These are phyloP conservation scores for Ogataea polymorpha DNA, from an alignment of 805 yeast genomes.

Conservation along the genomic window DNA sequence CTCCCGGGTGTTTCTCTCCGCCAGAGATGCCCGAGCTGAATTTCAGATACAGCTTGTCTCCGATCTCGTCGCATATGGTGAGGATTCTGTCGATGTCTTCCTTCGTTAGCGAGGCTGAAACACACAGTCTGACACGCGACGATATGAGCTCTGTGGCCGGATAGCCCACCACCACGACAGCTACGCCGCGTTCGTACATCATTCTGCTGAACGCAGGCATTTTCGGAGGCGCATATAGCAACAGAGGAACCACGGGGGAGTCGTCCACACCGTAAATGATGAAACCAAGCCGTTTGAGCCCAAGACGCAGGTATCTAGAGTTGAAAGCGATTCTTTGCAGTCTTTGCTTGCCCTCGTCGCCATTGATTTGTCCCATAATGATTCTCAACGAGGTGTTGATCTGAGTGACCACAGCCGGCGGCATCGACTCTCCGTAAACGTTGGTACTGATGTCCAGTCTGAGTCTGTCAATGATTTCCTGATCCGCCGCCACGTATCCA, in stretches of 20 bases:
- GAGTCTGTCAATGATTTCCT: slow-evolving; percentile 66
- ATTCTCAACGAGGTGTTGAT: slow-evolving; percentile 76
- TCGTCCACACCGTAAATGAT: slow-evolving; percentile 94
- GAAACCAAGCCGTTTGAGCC: slow-evolving; percentile 88
- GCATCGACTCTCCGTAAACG: slow-evolving; percentile 76
- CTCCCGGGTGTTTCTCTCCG: slow-evolving; percentile 52
- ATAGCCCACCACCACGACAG: slow-evolving; percentile 94
- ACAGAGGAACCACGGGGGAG: slow-evolving; percentile 90
- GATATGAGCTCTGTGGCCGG: slow-evolving; percentile 95
- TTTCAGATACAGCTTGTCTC: slow-evolving; percentile 72
- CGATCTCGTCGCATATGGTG: slow-evolving; percentile 69
- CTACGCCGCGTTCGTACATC: slow-evolving; percentile 76
- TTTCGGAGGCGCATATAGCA: slow-evolving; percentile 86
- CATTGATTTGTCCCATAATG: slow-evolving; percentile 76
- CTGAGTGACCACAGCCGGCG: slow-evolving; percentile 92
- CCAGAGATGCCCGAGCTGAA: slow-evolving; percentile 77
- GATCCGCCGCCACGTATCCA: slow-evolving; percentile 86
- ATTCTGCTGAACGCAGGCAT: slow-evolving; percentile 90
- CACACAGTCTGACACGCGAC: slow-evolving; percentile 89
- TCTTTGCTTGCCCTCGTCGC: slow-evolving; percentile 92
- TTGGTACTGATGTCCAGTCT: slow-evolving; percentile 71
- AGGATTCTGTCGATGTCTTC: slow-evolving; percentile 85
- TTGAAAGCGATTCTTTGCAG: slow-evolving; percentile 92
- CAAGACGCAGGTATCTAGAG: slow-evolving; percentile 88
- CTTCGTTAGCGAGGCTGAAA: slow-evolving; percentile 87